phyloP scores from a whole-genome alignment of 2,329 filamentous ascomycete species.

The Clonostachys chloroleuca region DNA sequence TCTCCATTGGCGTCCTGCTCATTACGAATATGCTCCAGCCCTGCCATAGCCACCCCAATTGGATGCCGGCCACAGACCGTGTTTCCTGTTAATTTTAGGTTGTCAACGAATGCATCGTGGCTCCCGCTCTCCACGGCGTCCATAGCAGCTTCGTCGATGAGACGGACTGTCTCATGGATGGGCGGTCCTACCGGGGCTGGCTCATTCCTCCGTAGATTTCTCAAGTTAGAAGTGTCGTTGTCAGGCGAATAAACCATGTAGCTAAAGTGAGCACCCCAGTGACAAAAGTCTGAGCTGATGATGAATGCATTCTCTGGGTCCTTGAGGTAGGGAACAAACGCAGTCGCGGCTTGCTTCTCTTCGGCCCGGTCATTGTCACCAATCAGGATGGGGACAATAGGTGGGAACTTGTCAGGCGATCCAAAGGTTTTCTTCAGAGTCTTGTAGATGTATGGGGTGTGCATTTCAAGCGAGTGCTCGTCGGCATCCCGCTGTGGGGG shows the following conservation, averaged over 20 bases:
- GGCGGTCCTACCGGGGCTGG: slow-evolving; percentile 29
- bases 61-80: slow-evolving; percentile 94
- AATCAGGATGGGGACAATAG: slow-evolving; percentile 80
- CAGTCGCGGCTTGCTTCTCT: slow-evolving; percentile 63
- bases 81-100: slow-evolving; percentile 71
- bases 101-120: slow-evolving; percentile 65
- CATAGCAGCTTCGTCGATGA: slow-evolving; percentile 79
- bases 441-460: slow-evolving; percentile 89
- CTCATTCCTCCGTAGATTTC: slow-evolving; percentile 23
- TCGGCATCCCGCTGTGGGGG: slow-evolving; percentile 62
- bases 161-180: slow-evolving; percentile 82
- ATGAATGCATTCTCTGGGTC: slow-evolving; percentile 79
- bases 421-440: slow-evolving; percentile 51
- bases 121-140: slow-evolving; percentile 74
- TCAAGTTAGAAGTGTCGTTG: slow-evolving; percentile 31
- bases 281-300: slow-evolving; percentile 93
- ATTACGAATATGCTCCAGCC: slow-evolving; percentile 59
- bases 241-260: slow-evolving; percentile 71
- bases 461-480: slow-evolving; percentile 96
- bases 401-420: slow-evolving; percentile 55
- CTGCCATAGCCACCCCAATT: slow-evolving; percentile 89
- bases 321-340: slow-evolving; percentile 74
- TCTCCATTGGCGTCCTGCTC: slow-evolving; percentile 22
- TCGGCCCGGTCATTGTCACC: slow-evolving; percentile 63
- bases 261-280: slow-evolving; percentile 80